Conservation (phyloP, 1,284 basidiomycete genomes). For the Pulchroboletus neoregius region DNA sequence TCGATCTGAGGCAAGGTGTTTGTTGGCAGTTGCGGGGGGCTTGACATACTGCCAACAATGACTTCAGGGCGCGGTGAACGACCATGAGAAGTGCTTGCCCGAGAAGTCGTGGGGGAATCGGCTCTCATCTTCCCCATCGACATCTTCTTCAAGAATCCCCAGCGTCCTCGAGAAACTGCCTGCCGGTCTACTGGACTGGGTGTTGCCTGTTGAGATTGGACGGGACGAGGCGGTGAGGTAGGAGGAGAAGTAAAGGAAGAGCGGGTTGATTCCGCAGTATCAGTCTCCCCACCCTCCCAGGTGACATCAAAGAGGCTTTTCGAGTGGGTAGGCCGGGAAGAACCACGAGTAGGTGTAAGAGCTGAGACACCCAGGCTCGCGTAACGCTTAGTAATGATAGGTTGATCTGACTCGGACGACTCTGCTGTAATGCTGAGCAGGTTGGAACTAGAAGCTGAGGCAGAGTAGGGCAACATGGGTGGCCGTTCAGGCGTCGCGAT, state of each 20-base stretch:
- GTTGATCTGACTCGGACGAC: conserved; percentile 34
- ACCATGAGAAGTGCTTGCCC: conserved; percentile 18
- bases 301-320: conserved; percentile 45
- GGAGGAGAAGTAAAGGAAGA: conserved; percentile 30
- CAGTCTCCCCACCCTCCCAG: conserved; percentile 25
- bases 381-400: conserved; percentile 50
- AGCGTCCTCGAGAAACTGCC: conserved; percentile 48
- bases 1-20: conserved; percentile 57
- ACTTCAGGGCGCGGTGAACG: conserved; percentile 24
- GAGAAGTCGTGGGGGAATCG: conserved; percentile 43
- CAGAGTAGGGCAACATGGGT: conserved; percentile 47
- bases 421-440: conserved; percentile 40
- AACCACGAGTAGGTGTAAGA: conserved; percentile 33
- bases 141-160: conserved; percentile 97
- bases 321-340: conserved; percentile 45
- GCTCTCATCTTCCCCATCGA: conserved; percentile 82
- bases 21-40: conserved; percentile 29
- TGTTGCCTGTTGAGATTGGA: conserved; percentile 14
- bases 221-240: conserved; percentile 30
- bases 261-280: conserved; percentile 15
- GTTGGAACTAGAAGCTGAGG: conserved; percentile 62
- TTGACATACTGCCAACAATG: conserved; percentile 14
- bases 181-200: conserved; percentile 29
- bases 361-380: conserved; percentile 59
- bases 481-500: conserved; percentile 34